These are phyloP conservation scores for Naganishia friedmannii DNA, from an alignment of 768 basidiomycete species.

Conservation along the genomic window DNA sequence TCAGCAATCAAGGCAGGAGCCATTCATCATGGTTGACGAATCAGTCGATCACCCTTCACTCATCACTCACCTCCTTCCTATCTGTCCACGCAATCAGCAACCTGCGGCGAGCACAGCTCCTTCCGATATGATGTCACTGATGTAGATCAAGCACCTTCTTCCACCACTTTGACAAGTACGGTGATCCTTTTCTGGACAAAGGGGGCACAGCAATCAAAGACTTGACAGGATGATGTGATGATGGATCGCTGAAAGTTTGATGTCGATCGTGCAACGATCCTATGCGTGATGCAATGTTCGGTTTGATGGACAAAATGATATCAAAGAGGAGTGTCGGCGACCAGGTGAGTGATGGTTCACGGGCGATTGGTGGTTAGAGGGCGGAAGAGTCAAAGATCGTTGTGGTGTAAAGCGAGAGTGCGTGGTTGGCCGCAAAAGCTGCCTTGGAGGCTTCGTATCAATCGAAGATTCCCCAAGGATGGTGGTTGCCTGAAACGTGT, in stretches of 20 bases:
- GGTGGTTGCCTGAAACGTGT: background rate
- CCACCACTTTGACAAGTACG: too few species aligned
- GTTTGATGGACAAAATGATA: background rate
- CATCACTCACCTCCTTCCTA: background rate
- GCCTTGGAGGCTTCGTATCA: background rate
- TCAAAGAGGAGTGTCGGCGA: background rate
- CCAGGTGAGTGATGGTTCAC: background rate
- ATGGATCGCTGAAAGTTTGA: background rate
- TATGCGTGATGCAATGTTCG: background rate
- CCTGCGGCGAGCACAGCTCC: background rate
- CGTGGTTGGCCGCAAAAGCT: background rate
- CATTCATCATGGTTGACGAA: background rate
- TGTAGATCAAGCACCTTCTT: background rate
- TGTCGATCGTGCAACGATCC: background rate
- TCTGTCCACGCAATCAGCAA: too few species aligned
- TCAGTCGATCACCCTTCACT: background rate
- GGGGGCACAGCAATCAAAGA: background rate
- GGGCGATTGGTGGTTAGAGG: background rate
- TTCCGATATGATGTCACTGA: background rate
- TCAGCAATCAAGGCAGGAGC: background rate
- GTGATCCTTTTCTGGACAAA: too few species aligned
- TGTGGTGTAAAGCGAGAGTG: background rate
- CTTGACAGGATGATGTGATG: background rate
- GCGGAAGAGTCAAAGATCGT: background rate
- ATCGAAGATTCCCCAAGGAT: background rate